Evolutionary conservation across 768 basidiomycete species (phyloP).

Genomic region (Psilocybe cubensis): DNA sequence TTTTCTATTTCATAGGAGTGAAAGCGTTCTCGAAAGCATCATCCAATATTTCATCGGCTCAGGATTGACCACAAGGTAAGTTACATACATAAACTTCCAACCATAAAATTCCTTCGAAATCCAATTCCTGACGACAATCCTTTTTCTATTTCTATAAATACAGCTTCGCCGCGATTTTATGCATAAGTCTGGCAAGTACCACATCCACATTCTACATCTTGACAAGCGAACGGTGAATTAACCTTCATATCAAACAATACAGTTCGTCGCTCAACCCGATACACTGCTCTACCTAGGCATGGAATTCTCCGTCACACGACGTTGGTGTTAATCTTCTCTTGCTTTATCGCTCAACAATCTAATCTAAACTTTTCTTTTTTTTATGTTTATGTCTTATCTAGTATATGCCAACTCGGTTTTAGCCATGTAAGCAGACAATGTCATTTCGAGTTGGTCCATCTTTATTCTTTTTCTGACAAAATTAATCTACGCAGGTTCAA

Average conservation of each 20-base stretch:
- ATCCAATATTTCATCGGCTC: slow-evolving; percentile 36
- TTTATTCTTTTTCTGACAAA: not conserved
- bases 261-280: slow-evolving; percentile 34
- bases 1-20: slow-evolving; percentile 19
- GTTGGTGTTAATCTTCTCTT: slow-evolving; percentile 20
- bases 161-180: slow-evolving; percentile 33
- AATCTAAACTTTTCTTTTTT: not conserved
- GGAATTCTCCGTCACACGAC: slow-evolving; percentile 33
- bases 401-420: slow-evolving; percentile 28
- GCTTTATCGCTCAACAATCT: not conserved
- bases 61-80: slow-evolving; percentile 33
- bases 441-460: not conserved
- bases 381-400: slow-evolving; percentile 10
- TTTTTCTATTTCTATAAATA: not conserved
- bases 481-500: slow-evolving; percentile 21
- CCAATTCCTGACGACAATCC: not conserved
- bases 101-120: not conserved
- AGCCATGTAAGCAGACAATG: slow-evolving; percentile 21
- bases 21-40: slow-evolving; percentile 29
- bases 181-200: slow-evolving; percentile 29
- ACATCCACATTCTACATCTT: not conserved
- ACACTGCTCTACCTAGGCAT: slow-evolving; percentile 33
- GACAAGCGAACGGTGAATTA: too few relatives aligned
- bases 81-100: not conserved
- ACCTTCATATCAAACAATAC: too few relatives aligned